Evolutionary conservation across 2,329 filamentous ascomycete species (phyloP).

Genomic region (Cercospora canescens): DNA sequence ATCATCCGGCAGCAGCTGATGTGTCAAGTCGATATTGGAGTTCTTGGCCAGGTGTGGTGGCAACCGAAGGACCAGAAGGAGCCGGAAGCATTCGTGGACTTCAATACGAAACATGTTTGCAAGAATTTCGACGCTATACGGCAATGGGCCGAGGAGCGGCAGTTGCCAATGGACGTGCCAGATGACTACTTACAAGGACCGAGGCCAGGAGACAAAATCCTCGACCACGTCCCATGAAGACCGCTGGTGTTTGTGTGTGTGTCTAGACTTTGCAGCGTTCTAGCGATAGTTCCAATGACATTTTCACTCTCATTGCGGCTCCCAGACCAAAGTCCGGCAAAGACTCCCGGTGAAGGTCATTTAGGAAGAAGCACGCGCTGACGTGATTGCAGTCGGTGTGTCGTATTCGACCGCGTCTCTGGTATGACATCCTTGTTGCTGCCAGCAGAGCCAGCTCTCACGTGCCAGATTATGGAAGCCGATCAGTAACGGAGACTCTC

Average conservation of each 20-base stretch:
- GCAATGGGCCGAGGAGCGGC: slow-evolving; percentile 57
- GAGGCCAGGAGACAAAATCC: slow-evolving; percentile 16
- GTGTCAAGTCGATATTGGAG: slow-evolving; percentile 62
- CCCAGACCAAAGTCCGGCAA: background rate
- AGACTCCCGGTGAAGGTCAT: background rate
- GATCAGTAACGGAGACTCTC: background rate
- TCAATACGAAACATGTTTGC: slow-evolving; percentile 62
- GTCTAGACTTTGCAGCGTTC: background rate
- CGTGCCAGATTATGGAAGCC: background rate
- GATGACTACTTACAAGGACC: slow-evolving; percentile 22
- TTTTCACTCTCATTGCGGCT: background rate
- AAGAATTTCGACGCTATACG: slow-evolving; percentile 58
- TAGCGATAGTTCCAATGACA: background rate
- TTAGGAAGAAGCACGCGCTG: background rate
- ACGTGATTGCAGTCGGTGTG: background rate
- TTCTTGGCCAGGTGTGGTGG: slow-evolving; percentile 64
- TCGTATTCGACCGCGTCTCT: background rate
- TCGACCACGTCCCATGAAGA: slow-evolving; percentile 17
- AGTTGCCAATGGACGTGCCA: slow-evolving; percentile 46
- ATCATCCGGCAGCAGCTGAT: slow-evolving; percentile 65
- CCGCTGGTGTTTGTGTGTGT: background rate
- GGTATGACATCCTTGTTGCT: background rate
- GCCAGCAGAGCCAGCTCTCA: background rate
- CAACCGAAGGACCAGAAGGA: slow-evolving; percentile 39
- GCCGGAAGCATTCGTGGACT: slow-evolving; percentile 59